phyloP scores from a whole-genome alignment of 176 grass and related monocot species.

The Avena sativa region DNA sequence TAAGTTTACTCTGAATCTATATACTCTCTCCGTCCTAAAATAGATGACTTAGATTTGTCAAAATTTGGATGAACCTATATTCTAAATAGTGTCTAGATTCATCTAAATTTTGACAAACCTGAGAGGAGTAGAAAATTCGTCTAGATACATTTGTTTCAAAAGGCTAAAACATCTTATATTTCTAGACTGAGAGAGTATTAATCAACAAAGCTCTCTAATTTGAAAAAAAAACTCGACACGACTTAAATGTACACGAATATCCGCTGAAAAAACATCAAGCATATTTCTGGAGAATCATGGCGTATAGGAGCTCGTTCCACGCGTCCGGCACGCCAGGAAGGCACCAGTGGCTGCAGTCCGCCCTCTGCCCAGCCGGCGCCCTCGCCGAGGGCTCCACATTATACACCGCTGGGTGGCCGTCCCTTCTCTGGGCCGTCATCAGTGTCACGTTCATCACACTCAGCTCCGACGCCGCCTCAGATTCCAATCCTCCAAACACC shows the following conservation, averaged over 20 bases:
- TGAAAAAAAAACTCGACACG: too few relatives aligned
- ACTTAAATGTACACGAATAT: background rate
- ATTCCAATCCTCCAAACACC: background rate
- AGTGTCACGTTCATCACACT: conserved; percentile 54
- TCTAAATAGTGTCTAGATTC: too few relatives aligned
- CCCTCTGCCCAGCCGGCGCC: background rate
- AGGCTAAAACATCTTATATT: too few relatives aligned
- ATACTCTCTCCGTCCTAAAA: too few relatives aligned
- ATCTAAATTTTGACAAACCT: too few relatives aligned
- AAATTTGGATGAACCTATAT: too few relatives aligned
- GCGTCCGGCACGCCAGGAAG: conserved; percentile 69
- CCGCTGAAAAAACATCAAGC: background rate
- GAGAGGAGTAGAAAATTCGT: too few relatives aligned
- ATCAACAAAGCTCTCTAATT: too few relatives aligned
- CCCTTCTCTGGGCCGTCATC: conserved; percentile 61
- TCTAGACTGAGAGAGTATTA: too few relatives aligned
- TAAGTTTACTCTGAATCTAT: too few relatives aligned
- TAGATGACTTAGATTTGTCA: too few relatives aligned
- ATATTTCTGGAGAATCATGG: conserved; percentile 37
- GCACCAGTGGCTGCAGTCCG: conserved; percentile 87
- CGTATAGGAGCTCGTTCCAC: conserved; percentile 70
- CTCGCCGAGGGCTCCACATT: conserved; percentile 27
- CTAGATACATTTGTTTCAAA: too few relatives aligned
- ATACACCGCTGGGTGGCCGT: conserved; percentile 62
- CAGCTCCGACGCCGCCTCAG: background rate